These are phyloP conservation scores for Chamaecyparis obtusa DNA, from an alignment of 75 land plant species.

Conservation along the genomic window DNA sequence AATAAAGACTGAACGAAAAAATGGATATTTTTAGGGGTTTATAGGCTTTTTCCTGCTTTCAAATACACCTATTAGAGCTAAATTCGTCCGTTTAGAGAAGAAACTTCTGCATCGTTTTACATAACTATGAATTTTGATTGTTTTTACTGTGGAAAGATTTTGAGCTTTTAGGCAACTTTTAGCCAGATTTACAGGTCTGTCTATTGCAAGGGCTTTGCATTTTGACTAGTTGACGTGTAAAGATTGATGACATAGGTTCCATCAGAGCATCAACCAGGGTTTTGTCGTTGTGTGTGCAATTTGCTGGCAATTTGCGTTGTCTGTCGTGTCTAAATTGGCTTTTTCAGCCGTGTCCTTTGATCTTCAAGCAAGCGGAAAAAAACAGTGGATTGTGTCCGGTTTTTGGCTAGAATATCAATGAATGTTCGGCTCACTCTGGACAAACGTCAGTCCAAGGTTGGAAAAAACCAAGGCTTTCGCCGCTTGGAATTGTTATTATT, in stretches of 20 bases:
- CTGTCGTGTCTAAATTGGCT: neutral
- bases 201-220: neutral
- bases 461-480: neutral
- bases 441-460: neutral
- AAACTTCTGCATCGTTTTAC: neutral
- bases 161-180: neutral
- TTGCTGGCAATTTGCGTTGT: neutral
- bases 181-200: neutral
- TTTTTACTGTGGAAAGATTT: neutral
- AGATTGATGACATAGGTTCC: neutral
- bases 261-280: neutral
- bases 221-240: neutral
- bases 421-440: neutral
- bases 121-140: neutral
- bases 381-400: conserved; percentile 1
- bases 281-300: neutral
- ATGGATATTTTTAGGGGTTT: too few species aligned
- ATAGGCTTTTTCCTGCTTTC: neutral
- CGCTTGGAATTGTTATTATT: neutral
- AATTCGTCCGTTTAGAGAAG: neutral
- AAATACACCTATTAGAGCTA: neutral
- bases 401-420: neutral
- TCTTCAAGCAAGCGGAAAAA: neutral
- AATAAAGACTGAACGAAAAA: neutral
- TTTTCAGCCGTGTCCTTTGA: neutral